phyloP scores from a whole-genome alignment of 192 early-diverging fungal genomes.

The Coemansia sp. region DNA sequence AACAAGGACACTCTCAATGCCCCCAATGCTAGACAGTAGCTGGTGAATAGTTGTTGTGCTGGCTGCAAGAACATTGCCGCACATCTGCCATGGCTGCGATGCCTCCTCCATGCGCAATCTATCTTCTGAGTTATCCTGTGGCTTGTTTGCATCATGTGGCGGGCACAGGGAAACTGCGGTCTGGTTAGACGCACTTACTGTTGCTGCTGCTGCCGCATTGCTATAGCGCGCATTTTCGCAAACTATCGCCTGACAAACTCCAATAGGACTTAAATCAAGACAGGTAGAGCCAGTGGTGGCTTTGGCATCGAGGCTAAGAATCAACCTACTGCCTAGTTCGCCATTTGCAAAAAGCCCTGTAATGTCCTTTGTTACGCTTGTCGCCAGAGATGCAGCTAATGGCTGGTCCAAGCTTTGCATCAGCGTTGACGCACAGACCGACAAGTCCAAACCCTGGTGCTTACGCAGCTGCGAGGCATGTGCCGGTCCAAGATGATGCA shows the following conservation, averaged over 20 bases:
- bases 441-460: conserved; percentile 16
- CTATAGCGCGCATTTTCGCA: conserved; percentile 24
- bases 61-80: conserved; percentile 21
- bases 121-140: conserved; percentile 6
- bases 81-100: conserved; percentile 25
- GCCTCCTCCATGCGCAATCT: conserved; percentile 21
- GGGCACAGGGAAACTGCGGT: conserved; percentile 8
- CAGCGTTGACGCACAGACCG: conserved; percentile 6
- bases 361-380: conserved; percentile 14
- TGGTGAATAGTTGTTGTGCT: conserved; percentile 28
- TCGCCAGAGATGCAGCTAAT: conserved; percentile 9
- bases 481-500: conserved; percentile 36
- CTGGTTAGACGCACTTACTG: not conserved
- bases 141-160: not conserved
- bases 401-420: conserved; percentile 6
- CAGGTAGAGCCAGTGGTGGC: conserved; percentile 9
- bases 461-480: conserved; percentile 26
- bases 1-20: conserved; percentile 24
- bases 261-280: conserved; percentile 33
- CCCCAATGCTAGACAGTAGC: conserved; percentile 25
- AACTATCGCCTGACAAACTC: conserved; percentile 37
- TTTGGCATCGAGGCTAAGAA: conserved; percentile 16
- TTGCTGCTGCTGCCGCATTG: not conserved
- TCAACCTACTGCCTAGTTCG: conserved; percentile 20
- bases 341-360: conserved; percentile 11